Conservation (phyloP, 352 stramenopile genomes). For the Blastocystis sp. region DNA sequence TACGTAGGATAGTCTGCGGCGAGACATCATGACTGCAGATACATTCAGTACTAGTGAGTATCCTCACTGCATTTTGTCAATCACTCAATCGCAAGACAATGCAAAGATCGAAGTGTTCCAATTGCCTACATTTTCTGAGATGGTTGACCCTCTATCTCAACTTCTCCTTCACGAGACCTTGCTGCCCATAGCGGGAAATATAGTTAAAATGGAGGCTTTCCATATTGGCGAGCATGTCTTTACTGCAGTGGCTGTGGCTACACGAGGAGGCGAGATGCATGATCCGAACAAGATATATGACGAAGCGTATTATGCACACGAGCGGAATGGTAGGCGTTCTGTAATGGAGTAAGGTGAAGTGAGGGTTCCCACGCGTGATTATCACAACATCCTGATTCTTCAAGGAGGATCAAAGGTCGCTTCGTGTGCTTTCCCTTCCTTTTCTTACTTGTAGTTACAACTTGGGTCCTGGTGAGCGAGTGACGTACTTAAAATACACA, state of each 20-base stretch:
- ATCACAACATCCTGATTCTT: background rate
- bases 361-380: background rate
- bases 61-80: background rate
- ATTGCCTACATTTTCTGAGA: background rate
- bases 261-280: background rate
- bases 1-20: background rate
- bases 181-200: background rate
- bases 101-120: background rate
- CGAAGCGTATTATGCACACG: background rate
- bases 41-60: background rate
- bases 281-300: background rate
- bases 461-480: background rate
- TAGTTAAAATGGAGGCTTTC: background rate
- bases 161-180: background rate
- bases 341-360: background rate
- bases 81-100: background rate
- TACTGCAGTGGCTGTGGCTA: background rate
- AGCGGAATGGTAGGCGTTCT: background rate
- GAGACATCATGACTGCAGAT: background rate
- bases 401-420: background rate
- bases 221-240: background rate
- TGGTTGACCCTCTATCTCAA: background rate
- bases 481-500: constrained; percentile 10
- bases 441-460: background rate
- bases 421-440: background rate